phyloP scores from a whole-genome alignment of 164 flowering plant genomes.

The Kingdonia uniflora region DNA sequence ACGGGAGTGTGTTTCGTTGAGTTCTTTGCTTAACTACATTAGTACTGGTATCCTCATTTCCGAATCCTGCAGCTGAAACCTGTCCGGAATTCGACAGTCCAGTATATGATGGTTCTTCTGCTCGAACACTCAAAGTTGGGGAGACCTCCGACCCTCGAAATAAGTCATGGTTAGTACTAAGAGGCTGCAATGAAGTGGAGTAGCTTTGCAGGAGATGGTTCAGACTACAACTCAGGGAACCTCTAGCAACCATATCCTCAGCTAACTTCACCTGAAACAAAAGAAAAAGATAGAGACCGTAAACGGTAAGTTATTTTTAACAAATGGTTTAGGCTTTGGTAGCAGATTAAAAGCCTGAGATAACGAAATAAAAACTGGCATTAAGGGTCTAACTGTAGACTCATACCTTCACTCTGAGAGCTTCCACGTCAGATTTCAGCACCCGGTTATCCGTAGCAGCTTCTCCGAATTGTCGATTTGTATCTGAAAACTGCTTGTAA shows the following conservation, averaged over 20 bases:
- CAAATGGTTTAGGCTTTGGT: no score
- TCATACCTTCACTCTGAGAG: constrained; percentile 68
- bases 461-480: constrained; percentile 46
- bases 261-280: constrained; percentile 56
- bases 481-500: constrained; percentile 48
- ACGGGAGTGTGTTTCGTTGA: constrained; percentile 3
- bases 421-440: constrained; percentile 71
- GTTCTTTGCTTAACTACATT: constrained; percentile 16
- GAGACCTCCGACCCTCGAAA: constrained; percentile 21
- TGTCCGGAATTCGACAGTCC: constrained; percentile 21
- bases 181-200: constrained; percentile 21
- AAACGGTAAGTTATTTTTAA: no score
- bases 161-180: constrained; percentile 12
- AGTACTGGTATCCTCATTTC: constrained; percentile 8
- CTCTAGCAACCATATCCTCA: constrained; percentile 52
- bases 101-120: constrained; percentile 19
- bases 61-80: constrained; percentile 21
- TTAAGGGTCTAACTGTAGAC: no score
- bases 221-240: constrained; percentile 42
- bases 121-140: constrained; percentile 20
- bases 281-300: no score
- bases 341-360: no score
- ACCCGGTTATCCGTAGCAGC: constrained; percentile 54
- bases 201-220: constrained; percentile 44
- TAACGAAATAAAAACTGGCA: no score